Percentiles rank a stretch among this genome's conserved stretches.
These are phyloP conservation scores for Chenopodium suecicum DNA, from an alignment of 148 eudicot genomes.

Conservation along the genomic window DNA sequence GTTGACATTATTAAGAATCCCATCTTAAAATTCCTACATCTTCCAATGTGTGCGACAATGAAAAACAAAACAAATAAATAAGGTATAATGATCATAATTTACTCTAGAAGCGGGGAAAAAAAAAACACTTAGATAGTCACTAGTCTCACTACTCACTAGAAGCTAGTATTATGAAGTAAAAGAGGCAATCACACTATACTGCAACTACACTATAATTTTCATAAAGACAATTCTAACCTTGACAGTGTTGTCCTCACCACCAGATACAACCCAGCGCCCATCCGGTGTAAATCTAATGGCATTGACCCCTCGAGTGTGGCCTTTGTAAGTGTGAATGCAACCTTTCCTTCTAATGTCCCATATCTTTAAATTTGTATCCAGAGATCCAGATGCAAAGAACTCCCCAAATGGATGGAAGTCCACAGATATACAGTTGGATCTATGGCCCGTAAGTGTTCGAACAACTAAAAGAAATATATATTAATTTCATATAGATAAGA, in stretches of 20 bases:
- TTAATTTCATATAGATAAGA: not conserved
- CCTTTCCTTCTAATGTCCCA: conserved; percentile 99
- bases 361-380: conserved; percentile 95
- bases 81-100: not conserved
- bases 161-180: not conserved
- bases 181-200: not conserved
- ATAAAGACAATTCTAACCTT: conserved; percentile 52
- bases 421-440: conserved; percentile 96
- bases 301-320: conserved; percentile 96
- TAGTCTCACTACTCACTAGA: not conserved
- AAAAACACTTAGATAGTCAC: not conserved
- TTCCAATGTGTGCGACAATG: not conserved
- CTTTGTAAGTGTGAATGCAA: conserved; percentile 95
- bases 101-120: not conserved
- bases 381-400: conserved; percentile 98
- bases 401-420: conserved; percentile 99
- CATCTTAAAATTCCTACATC: not conserved
- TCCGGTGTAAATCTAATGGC: conserved; percentile 96
- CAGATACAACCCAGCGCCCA: conserved; percentile 99
- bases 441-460: conserved; percentile 94
- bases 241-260: conserved; percentile 96
- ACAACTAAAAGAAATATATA: conserved; percentile 53
- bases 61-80: not conserved
- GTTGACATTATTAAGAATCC: not conserved
- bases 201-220: not conserved